A percentile compares a stretch with the other conserved stretches of the same genome.
phyloP scores from a whole-genome alignment of 1,284 basidiomycete species.

The Leccinum holopus region DNA sequence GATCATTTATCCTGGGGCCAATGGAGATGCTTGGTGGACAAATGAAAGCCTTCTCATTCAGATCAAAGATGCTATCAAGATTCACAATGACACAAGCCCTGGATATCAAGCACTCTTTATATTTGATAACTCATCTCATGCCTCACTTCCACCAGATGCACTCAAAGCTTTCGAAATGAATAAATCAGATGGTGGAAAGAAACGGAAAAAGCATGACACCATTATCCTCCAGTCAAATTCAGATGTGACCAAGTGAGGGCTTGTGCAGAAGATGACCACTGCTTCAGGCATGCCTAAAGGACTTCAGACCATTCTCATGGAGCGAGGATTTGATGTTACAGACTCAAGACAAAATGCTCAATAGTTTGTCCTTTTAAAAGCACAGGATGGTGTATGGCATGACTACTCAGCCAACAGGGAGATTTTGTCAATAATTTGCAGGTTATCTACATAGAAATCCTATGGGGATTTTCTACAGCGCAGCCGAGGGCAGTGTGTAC shows the following conservation, averaged over 20 bases:
- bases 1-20: neutral
- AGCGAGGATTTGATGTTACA: neutral
- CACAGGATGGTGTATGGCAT: neutral
- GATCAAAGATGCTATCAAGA: neutral
- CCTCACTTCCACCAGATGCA: neutral
- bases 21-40: neutral
- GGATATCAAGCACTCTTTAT: neutral
- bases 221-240: neutral
- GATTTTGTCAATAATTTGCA: neutral
- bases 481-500: too few species aligned
- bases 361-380: neutral
- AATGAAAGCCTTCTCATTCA: neutral
- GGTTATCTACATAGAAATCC: too few species aligned
- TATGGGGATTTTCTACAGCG: too few species aligned
- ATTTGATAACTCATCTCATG: neutral
- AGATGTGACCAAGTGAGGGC: neutral
- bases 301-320: neutral
- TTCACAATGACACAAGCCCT: neutral
- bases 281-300: neutral
- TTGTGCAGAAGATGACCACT: neutral
- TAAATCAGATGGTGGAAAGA: neutral
- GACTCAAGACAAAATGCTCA: neutral
- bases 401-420: neutral
- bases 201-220: neutral
- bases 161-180: neutral